Evolutionary conservation across 2,329 filamentous ascomycete species (phyloP).

Genomic region (Penicillium brevicompactum): DNA sequence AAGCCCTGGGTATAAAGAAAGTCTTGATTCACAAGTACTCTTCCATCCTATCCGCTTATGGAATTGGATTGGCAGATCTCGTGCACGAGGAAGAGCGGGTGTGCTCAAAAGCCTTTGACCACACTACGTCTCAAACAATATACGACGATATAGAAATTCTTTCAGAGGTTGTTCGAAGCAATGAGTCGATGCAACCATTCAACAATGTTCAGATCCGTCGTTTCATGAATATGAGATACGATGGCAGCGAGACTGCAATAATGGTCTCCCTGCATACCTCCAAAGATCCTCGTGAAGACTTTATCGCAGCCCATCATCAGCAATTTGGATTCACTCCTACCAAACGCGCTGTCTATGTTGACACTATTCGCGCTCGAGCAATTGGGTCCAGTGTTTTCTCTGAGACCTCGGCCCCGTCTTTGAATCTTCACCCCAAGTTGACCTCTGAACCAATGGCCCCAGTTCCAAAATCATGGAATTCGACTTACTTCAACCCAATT

Average conservation of each 20-base stretch:
- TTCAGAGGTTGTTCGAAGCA: neutral
- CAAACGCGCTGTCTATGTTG: conserved; percentile 40
- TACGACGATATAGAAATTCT: neutral
- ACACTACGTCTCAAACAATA: neutral
- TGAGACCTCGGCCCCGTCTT: neutral
- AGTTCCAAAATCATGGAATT: neutral
- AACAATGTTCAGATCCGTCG: neutral
- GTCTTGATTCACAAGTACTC: conserved; percentile 71
- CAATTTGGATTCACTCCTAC: conserved; percentile 45
- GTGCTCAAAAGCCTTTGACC: conserved; percentile 12
- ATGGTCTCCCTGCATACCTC: conserved; percentile 42
- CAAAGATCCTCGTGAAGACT: conserved; percentile 37
- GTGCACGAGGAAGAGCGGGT: conserved; percentile 43
- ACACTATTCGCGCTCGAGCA: conserved; percentile 37
- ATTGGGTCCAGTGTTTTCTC: conserved; percentile 7
- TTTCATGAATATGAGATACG: conserved; percentile 39
- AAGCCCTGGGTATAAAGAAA: conserved; percentile 75
- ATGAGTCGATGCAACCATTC: conserved; percentile 2
- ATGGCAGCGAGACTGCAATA: conserved; percentile 48
- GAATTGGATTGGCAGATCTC: conserved; percentile 46
- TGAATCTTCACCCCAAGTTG: neutral
- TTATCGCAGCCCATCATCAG: conserved; percentile 43
- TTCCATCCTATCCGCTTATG: conserved; percentile 48
- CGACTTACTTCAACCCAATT: neutral
- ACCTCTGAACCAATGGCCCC: neutral